These are phyloP conservation scores for Lachnellula arida DNA, from an alignment of 2,329 filamentous ascomycete species.

Conservation along the genomic window DNA sequence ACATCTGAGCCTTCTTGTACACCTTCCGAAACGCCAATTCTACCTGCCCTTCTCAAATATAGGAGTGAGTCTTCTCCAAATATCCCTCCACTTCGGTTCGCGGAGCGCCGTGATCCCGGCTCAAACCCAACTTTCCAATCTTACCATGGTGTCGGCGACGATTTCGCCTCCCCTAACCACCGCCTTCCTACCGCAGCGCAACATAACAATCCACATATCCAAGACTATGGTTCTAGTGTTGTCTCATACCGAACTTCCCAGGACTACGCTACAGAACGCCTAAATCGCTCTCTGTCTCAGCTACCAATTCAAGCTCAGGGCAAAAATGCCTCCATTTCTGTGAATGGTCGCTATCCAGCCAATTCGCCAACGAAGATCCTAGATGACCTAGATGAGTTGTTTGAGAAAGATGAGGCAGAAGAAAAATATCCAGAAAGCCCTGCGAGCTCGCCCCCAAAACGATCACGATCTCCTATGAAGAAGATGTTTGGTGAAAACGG, in stretches of 20 bases:
- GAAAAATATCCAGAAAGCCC: not conserved
- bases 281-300: conserved; percentile 1
- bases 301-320: not conserved
- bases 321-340: not conserved
- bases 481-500: conserved; percentile 32
- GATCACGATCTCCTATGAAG: conserved; percentile 32
- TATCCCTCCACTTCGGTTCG: conserved; percentile 7
- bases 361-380: conserved; percentile 17
- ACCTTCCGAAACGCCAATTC: conserved; percentile 1
- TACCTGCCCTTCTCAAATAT: conserved; percentile 15
- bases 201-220: not conserved
- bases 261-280: not conserved
- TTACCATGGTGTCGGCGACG: not conserved
- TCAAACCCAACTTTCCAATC: not conserved
- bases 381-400: conserved; percentile 14
- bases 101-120: not conserved
- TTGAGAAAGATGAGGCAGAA: conserved; percentile 17
- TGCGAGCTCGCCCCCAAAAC: conserved; percentile 16
- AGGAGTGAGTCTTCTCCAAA: conserved; percentile 20
- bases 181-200: not conserved
- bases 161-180: not conserved
- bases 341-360: conserved; percentile 8
- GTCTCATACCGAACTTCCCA: not conserved
- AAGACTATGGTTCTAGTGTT: not conserved
- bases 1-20: not conserved